Evolutionary conservation across 306 rosid species (phyloP), one percentile per base, ranked within the genome.

Genomic region (Vachellia pachyceras): DNA sequence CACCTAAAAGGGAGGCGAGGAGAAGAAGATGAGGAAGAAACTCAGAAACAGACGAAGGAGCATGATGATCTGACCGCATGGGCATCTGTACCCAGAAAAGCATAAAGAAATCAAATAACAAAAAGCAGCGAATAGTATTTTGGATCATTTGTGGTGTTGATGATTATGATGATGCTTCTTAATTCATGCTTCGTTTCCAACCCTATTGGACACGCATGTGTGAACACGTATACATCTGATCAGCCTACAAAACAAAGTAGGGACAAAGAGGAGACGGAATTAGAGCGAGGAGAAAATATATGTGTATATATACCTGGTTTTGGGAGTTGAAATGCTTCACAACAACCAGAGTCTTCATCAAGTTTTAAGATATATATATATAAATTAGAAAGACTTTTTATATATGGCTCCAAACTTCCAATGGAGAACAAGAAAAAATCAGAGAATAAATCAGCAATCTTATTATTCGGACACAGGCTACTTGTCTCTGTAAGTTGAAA

Each of bases 401-500:
- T 67, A 46, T 29, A 2, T 29, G 33, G 33, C 33, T 29, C 33
- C 33, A 29, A 29, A 29, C 45, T 50, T 6, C 12, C 54, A 20
- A 61, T 29, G 13, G 18, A 33, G 20, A n/a, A 77, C 33, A 49
- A 3, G n/a, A 1, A 29, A 13, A 36, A 20, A 47, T 20, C 39
- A 17, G 40, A 35, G 39, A 58, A 76, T 46, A 23, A 69, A 54
- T 47, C 17, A 39, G n/a, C 25, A 67, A 39, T 68, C 1, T 50
- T 50, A 40, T 20, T 67, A 25, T 49, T 42, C 71, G 44, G 79
- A 41, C 79, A 64, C 79, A 64, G 69, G 63, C 72, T 72, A 20
- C 77, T 69, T 68, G 81, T 75, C 60, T 68, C 60, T 65, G 52
- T 74, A 65, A 84, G 84, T 83, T 83, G 86, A 77, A 79, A 88